Percentiles rank a stretch among this genome's conserved stretches.
Conservation (phyloP, 257 asterid species). For the Solanum sparsipilum region DNA sequence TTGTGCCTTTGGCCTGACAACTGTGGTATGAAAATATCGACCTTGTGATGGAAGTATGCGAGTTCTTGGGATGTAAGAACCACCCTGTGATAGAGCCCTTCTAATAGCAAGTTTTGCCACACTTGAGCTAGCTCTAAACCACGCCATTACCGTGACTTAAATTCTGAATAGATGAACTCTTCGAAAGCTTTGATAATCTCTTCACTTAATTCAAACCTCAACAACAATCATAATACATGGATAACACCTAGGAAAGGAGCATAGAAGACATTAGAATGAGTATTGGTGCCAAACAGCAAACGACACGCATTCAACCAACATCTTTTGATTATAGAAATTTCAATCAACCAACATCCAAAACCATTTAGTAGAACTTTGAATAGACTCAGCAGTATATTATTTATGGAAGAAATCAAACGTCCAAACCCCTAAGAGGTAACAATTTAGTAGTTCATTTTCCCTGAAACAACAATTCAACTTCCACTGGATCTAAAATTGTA, state of each 20-base stretch:
- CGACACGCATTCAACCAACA: neutral
- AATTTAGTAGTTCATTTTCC: neutral
- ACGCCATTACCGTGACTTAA: constrained; percentile 4
- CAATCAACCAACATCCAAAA: neutral
- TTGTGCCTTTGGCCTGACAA: constrained; percentile 13
- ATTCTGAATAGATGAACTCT: neutral
- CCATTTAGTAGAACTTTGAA: neutral
- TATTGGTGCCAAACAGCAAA: neutral
- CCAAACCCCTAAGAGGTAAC: neutral
- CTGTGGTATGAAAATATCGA: constrained; percentile 11
- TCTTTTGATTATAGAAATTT: neutral
- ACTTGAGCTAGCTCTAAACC: constrained; percentile 22
- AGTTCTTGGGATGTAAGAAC: constrained; percentile 6
- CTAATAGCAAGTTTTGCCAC: constrained; percentile 22
- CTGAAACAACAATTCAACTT: neutral
- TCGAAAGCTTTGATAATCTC: neutral
- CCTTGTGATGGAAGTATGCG: constrained; percentile 6
- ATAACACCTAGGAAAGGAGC: neutral
- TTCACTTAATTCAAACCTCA: neutral
- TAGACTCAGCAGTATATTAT: neutral
- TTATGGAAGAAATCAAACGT: neutral
- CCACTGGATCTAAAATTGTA: neutral
- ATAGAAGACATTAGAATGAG: neutral
- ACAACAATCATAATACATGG: neutral
- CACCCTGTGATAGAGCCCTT: constrained; percentile 16